Evolutionary conservation across 2,329 filamentous ascomycete species (phyloP).

Genomic region (Trichophyton rubrum): DNA sequence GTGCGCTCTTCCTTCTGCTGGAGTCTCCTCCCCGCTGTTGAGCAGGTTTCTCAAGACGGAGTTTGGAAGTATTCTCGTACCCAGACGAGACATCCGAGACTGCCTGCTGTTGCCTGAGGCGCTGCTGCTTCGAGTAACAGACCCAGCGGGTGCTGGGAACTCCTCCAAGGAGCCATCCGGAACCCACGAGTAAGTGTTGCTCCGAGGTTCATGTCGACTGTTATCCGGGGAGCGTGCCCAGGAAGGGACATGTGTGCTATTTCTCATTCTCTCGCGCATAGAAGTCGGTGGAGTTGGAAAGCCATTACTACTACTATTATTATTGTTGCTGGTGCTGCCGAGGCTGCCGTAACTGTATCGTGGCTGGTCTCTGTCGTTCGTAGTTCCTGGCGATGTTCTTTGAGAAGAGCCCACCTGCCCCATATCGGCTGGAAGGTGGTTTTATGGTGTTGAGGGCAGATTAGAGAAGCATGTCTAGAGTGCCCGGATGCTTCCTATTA

Average conservation of each 20-base stretch:
- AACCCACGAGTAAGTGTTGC: neutral
- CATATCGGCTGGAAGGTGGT: constrained; percentile 5
- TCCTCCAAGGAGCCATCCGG: neutral
- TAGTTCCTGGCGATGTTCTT: neutral
- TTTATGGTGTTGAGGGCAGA: neutral
- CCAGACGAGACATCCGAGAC: constrained; percentile 37
- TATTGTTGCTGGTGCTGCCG: neutral
- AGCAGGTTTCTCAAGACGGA: constrained; percentile 33
- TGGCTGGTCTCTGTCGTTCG: neutral
- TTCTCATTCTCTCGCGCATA: neutral
- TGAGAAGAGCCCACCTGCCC: constrained; percentile 11
- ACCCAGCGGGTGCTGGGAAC: neutral
- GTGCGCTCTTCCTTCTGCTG: constrained; percentile 34
- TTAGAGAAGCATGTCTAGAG: neutral
- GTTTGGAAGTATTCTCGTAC: constrained; percentile 37
- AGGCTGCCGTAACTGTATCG: neutral
- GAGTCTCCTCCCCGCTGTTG: constrained; percentile 35
- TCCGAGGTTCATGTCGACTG: neutral
- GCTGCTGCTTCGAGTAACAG: constrained; percentile 15
- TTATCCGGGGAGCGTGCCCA: neutral
- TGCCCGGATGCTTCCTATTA: neutral
- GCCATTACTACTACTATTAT: neutral
- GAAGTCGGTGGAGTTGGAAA: neutral
- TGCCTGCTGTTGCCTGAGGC: constrained; percentile 30
- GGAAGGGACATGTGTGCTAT: neutral